Base-by-base conservation (phyloP, 1,284 basidiomycete genomes). In the Xerocomus cyaneibrunnescens region DNA sequence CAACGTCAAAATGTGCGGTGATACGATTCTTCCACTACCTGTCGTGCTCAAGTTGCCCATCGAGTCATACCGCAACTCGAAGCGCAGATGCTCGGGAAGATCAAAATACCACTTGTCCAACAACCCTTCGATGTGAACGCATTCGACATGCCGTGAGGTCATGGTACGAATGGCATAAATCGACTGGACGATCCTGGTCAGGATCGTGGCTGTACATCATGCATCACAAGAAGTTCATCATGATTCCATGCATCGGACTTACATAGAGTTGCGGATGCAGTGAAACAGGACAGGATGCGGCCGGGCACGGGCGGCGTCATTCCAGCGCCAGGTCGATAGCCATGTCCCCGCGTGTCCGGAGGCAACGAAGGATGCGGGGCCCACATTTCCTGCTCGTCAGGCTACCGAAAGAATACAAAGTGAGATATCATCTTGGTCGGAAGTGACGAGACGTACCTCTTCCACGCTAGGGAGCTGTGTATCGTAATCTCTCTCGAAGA, bases 401-500 rank as follows among this genome's bases (percentile, higher is more conserved):
- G 60, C 81, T 85, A 52, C 22, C 16, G 3, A 40, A 9, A 2
- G 48, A 19, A 35, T 54, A 21, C 21, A 17, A n/a, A 3, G 17
- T 51, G 32, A 64, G 48, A 51, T 16, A 3, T 0, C 17, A 21
- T 44, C 23, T 16, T 5, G 7, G 32, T 21, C 9, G 13, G 3
- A 25, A 38, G 16, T 32, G 21, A 35, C 14, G 32, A 2, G 31
- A 67, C 75, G 57, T 59, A 84, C 85, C 68, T 89, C 86, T 42
- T 82, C 77, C 34, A 80, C 74, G 50, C 74, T 75, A 7, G 89
- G 89, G 32, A 91, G 68, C 41, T 78, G 75, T 12, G 88, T 89
- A 63, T 93, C 90, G 59, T 88, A 92, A 64, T 94, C 90, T 52
- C 80, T 73, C 64, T 92, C 91, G 61, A 80, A 85, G 28, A 94